Percentiles rank a stretch among this genome's conserved stretches.
Evolutionary conservation across 2,329 filamentous ascomycete species (phyloP).

Genomic region (Fusarium veterinarium): DNA sequence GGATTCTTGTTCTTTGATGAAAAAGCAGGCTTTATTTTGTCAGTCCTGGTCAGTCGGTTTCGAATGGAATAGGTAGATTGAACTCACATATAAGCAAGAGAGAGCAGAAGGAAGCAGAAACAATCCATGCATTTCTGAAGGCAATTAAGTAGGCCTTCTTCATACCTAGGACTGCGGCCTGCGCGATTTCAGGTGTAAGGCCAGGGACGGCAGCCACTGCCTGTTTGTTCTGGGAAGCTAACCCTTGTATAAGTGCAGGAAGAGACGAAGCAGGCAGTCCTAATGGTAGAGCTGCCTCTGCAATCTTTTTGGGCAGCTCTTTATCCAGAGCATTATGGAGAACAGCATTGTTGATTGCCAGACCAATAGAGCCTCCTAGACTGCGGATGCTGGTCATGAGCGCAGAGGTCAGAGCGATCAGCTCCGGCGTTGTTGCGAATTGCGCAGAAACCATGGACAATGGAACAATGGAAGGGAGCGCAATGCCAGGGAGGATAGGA

Average conservation of each 20-base stretch:
- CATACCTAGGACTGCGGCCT: background rate
- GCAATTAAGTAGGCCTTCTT: background rate
- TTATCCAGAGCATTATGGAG: background rate
- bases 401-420: background rate
- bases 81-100: background rate
- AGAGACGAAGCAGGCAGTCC: background rate
- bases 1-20: background rate
- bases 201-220: background rate
- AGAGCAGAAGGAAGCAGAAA: background rate
- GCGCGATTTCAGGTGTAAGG: background rate
- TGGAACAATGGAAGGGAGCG: background rate
- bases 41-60: background rate
- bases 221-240: background rate
- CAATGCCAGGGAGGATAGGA: background rate
- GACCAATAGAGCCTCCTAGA: background rate
- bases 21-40: background rate
- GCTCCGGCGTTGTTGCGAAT: background rate
- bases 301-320: background rate
- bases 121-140: background rate
- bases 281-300: background rate
- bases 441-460: background rate
- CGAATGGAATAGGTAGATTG: fast-evolving
- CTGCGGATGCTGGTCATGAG: background rate
- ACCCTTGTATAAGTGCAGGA: background rate
- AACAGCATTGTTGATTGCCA: background rate